phyloP scores from a whole-genome alignment of 345 rosid genomes.

The Citrus maxima region DNA sequence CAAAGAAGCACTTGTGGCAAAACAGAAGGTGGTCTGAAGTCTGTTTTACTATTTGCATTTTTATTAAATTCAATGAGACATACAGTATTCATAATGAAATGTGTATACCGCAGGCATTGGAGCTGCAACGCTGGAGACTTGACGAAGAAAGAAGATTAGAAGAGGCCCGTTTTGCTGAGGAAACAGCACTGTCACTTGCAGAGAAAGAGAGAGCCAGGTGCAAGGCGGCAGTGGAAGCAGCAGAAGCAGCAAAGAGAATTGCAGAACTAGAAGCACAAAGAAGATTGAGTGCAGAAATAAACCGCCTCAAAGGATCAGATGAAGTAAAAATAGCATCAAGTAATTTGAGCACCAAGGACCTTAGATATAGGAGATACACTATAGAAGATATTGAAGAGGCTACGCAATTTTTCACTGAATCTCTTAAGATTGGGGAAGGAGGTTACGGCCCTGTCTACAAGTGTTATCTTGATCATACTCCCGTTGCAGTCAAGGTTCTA shows the following conservation, averaged over 20 bases:
- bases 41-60: background rate
- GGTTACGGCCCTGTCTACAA: constrained; percentile 92
- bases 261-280: constrained; percentile 60
- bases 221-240: constrained; percentile 63
- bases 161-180: constrained; percentile 61
- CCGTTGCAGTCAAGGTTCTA: constrained; percentile 82
- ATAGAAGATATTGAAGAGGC: constrained; percentile 83
- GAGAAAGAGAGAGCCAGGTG: constrained; percentile 64
- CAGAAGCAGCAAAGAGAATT: constrained; percentile 58
- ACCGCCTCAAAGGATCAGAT: constrained; percentile 49
- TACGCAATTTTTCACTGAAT: constrained; percentile 48
- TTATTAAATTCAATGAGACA: background rate
- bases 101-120: constrained; percentile 50
- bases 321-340: constrained; percentile 30
- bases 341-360: constrained; percentile 20
- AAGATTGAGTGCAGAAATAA: constrained; percentile 48
- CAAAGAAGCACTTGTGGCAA: constrained; percentile 77
- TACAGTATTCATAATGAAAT: background rate
- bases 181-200: constrained; percentile 46
- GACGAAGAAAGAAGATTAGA: constrained; percentile 59
- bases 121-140: constrained; percentile 61
- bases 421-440: constrained; percentile 84
- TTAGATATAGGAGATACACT: constrained; percentile 67
- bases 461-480: constrained; percentile 80
- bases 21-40: constrained; percentile 54